These are phyloP conservation scores for Gossypium raimondii DNA, from an alignment of 345 rosid species.

Conservation along the genomic window DNA sequence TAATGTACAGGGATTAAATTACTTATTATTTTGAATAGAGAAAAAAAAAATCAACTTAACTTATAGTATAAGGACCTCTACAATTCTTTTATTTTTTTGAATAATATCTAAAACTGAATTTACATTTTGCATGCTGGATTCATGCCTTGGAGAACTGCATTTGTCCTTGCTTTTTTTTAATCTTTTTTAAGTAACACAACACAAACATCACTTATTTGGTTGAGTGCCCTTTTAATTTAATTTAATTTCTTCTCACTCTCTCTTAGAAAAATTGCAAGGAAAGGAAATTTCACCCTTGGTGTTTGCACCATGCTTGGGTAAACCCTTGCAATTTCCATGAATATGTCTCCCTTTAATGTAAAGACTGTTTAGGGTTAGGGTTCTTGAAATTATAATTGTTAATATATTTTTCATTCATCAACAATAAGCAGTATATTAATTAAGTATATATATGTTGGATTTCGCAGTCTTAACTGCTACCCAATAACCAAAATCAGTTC, in stretches of 20 bases:
- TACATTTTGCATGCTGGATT: slow-evolving; percentile 41
- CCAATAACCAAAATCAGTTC: slow-evolving; percentile 12
- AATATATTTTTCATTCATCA: slow-evolving; percentile 18
- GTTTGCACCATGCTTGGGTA: background rate
- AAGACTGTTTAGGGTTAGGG: background rate
- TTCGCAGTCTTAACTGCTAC: slow-evolving; percentile 30
- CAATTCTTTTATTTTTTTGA: too few species aligned
- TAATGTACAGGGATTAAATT: too few species aligned
- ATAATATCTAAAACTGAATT: slow-evolving; percentile 18
- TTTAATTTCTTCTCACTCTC: background rate
- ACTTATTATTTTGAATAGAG: too few species aligned
- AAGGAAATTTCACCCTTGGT: background rate
- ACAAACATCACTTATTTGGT: slow-evolving; percentile 22
- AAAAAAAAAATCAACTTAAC: too few species aligned
- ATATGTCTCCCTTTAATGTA: background rate
- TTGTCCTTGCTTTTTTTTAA: slow-evolving; percentile 23
- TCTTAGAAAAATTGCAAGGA: background rate
- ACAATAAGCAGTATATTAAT: background rate
- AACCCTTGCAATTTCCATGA: background rate
- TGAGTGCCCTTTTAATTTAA: background rate
- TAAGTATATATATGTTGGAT: background rate
- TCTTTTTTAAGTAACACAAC: slow-evolving; percentile 27
- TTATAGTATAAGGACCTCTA: too few species aligned
- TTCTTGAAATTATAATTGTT: background rate
- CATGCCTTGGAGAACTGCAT: slow-evolving; percentile 32